These are phyloP conservation scores for Arthrobotrys sphaeroides DNA, from an alignment of 2,329 filamentous ascomycete genomes.

Conservation along the genomic window DNA sequence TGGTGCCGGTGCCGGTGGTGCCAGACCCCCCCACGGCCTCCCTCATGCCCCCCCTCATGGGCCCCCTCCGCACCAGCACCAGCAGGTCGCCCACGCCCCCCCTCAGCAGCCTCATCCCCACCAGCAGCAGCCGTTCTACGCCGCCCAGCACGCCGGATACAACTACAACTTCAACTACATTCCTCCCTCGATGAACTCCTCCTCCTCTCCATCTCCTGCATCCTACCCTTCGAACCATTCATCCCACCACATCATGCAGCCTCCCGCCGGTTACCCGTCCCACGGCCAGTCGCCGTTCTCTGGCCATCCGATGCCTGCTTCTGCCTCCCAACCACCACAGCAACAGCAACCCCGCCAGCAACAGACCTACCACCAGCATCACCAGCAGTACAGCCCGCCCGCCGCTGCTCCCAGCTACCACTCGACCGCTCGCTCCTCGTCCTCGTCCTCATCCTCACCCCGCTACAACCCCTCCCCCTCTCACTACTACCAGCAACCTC, in stretches of 20 bases:
- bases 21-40: not conserved
- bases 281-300: too few species aligned
- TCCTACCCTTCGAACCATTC: not conserved
- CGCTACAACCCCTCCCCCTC: conserved; percentile 26
- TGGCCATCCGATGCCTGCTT: not conserved
- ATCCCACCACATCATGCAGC: not conserved
- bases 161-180: conserved; percentile 51
- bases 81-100: too few species aligned
- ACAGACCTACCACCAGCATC: not conserved
- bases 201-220: not conserved
- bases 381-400: conserved; percentile 7
- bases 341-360: conserved; percentile 6
- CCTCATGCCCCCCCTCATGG: too few species aligned
- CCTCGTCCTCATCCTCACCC: conserved; percentile 7
- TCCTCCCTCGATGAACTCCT: conserved; percentile 28
- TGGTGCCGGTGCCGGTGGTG: not conserved
- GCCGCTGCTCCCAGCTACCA: not conserved
- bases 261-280: conserved; percentile 9
- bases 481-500: not conserved
- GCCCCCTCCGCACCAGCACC: not conserved
- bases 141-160: conserved; percentile 39
- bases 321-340: not conserved
- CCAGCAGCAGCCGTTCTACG: conserved; percentile 28
- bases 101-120: not conserved
- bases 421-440: conserved; percentile 3